These are phyloP conservation scores for Nitzschia sp. DNA, from an alignment of 108 stramenopile genomes.

Conservation along the genomic window DNA sequence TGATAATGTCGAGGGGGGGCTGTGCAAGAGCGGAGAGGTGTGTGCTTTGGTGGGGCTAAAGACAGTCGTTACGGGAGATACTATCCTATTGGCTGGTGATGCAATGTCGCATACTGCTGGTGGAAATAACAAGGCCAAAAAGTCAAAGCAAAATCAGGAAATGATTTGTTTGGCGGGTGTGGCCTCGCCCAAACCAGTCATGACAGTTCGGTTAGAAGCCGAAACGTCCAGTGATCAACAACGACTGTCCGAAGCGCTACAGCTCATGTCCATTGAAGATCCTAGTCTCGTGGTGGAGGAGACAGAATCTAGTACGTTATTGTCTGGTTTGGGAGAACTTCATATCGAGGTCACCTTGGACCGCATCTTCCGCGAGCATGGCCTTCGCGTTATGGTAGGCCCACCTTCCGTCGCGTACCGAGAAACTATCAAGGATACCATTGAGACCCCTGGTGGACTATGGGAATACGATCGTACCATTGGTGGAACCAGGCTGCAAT, in stretches of 20 bases:
- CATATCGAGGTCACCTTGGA: slow-evolving; percentile 88
- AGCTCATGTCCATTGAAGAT: slow-evolving; percentile 79
- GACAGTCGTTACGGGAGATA: slow-evolving; percentile 84
- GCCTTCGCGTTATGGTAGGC: slow-evolving; percentile 69
- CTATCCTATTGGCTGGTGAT: slow-evolving; percentile 59
- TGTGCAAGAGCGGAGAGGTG: slow-evolving; percentile 76
- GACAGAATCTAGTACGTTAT: slow-evolving; percentile 69
- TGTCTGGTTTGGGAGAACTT: slow-evolving; percentile 87
- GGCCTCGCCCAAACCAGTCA: slow-evolving; percentile 84
- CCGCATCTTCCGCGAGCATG: slow-evolving; percentile 75
- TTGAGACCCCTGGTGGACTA: slow-evolving; percentile 69
- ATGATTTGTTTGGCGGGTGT: slow-evolving; percentile 66
- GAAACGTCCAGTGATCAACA: slow-evolving; percentile 64
- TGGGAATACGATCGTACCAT: slow-evolving; percentile 80
- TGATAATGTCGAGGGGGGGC: slow-evolving; percentile 70
- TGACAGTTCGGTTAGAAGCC: slow-evolving; percentile 85
- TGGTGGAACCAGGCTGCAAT: slow-evolving; percentile 72
- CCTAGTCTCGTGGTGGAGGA: slow-evolving; percentile 85
- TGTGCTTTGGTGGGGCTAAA: slow-evolving; percentile 89
- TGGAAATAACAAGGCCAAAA: slow-evolving; percentile 27
- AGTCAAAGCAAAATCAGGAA: slow-evolving; percentile 33
- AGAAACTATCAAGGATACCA: slow-evolving; percentile 63
- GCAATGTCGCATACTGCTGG: slow-evolving; percentile 1
- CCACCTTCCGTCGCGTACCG: slow-evolving; percentile 82
- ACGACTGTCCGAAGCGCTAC: slow-evolving; percentile 63